These are phyloP conservation scores for Suillus decipiens DNA, from an alignment of 768 basidiomycete species.

Conservation along the genomic window DNA sequence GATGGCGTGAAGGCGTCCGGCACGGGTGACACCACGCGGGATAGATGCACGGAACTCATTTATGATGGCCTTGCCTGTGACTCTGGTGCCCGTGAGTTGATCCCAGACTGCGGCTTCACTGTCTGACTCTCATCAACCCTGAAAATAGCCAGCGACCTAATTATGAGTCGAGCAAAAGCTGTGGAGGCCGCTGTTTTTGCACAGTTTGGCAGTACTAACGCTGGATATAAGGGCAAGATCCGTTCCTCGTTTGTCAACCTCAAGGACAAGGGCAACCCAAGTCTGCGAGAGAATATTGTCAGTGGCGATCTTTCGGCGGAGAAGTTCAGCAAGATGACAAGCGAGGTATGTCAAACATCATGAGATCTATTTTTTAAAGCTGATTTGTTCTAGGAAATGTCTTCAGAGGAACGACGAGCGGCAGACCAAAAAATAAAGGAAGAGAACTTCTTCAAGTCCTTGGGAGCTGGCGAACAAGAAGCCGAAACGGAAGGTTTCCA, in stretches of 20 bases:
- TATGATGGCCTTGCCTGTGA: slow-evolving; percentile 91
- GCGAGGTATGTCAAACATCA: slow-evolving; percentile 52
- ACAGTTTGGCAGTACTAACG: slow-evolving; percentile 45
- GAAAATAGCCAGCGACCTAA: slow-evolving; percentile 63
- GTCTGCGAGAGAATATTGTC: slow-evolving; percentile 80
- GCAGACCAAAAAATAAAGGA: slow-evolving; percentile 80
- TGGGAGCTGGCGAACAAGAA: slow-evolving; percentile 85
- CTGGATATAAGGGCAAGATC: slow-evolving; percentile 74
- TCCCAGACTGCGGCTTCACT: background rate
- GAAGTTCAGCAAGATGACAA: slow-evolving; percentile 78
- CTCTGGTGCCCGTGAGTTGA: slow-evolving; percentile 80
- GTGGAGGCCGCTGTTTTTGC: slow-evolving; percentile 69
- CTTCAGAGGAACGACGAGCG: slow-evolving; percentile 86
- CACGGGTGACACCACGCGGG: slow-evolving; percentile 74
- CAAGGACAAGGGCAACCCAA: slow-evolving; percentile 93
- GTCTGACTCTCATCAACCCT: slow-evolving; percentile 5
- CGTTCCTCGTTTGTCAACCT: slow-evolving; percentile 90
- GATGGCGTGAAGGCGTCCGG: slow-evolving; percentile 64
- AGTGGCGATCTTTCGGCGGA: slow-evolving; percentile 74
- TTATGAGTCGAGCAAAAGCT: slow-evolving; percentile 63
- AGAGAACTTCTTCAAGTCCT: slow-evolving; percentile 87
- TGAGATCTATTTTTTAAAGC: background rate
- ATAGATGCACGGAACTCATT: slow-evolving; percentile 85
- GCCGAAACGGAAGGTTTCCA: slow-evolving; percentile 99
- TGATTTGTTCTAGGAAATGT: slow-evolving; percentile 75